These are phyloP conservation scores for Coprinopsis sp. DNA, from an alignment of 768 basidiomycete genomes.

Conservation along the genomic window DNA sequence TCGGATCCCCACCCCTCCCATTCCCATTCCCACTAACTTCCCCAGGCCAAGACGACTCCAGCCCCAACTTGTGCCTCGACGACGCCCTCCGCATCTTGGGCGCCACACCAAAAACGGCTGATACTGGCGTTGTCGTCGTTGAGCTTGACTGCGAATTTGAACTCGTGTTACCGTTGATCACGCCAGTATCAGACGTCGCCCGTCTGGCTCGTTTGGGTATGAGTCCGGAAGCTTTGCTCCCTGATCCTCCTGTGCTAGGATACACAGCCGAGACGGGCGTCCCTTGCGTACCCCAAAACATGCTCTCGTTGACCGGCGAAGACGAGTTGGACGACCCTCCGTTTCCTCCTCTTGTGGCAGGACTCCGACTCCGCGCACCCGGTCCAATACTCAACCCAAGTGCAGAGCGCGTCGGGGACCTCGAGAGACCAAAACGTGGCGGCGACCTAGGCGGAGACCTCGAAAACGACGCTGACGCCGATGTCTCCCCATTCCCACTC, in stretches of 20 bases:
- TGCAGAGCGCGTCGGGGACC: not conserved
- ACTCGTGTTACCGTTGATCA: too few species aligned
- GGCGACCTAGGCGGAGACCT: too few species aligned
- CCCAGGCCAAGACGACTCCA: not conserved
- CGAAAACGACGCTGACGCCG: too few species aligned
- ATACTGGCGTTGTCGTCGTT: not conserved
- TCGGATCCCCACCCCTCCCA: not conserved
- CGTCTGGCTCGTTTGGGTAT: conserved; percentile 3
- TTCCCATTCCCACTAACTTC: not conserved
- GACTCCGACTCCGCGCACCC: too few species aligned
- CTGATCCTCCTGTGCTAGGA: not conserved
- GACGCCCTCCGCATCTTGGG: not conserved
- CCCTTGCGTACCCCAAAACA: too few species aligned
- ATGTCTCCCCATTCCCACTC: conserved; percentile 3
- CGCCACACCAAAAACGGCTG: not conserved
- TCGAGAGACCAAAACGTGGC: not conserved
- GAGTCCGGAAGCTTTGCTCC: not conserved
- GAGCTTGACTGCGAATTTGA: too few species aligned
- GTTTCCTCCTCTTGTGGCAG: too few species aligned
- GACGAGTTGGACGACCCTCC: too few species aligned
- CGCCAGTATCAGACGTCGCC: not conserved
- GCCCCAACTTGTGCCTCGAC: not conserved
- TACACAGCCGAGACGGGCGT: too few species aligned
- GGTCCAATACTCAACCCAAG: not conserved
- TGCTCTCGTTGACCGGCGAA: too few species aligned